Base-by-base conservation (phyloP, 345 rosid genomes). In the Barbarea vulgaris region DNA sequence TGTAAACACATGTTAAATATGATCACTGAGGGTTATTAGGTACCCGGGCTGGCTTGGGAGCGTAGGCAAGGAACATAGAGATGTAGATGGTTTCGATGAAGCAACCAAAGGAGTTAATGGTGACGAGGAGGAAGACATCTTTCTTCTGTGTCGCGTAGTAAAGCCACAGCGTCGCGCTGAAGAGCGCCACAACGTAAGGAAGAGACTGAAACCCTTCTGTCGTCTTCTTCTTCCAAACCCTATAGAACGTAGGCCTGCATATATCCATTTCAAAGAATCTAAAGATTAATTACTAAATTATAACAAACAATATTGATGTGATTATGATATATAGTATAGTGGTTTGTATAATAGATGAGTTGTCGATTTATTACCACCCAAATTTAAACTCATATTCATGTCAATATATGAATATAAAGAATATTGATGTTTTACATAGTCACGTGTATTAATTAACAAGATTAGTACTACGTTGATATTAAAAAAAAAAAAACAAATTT, bases 161-260 rank as follows among this genome's bases (percentile, higher is more conserved):
- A 18, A 87, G 63, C 95, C 95, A 89, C 14, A 87, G 81, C 82
- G 80, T 79, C 3, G 87, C 78, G 66, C 92, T 86, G 47, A 84
- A 68, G 9, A 82, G 77, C 12, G 85, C 85, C 15, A 77, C 84
- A 17, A 86, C 81, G n/a, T 89, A 89, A 3, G 95, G 95, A 25
- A 89, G 11, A 11, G 87, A 87, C 4, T 87, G 83, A 37, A 87
- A 89, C 53, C 92, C 87, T 79, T 89, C 92, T 0, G 87, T 86
- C 22, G 89, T 82, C 78, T 85, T 87, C 82, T 79, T 86, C 76
- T 60, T 86, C 33, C 73, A 83, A 22, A 89, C 78, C 77, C 92
- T 74, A 52, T 73, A 44, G 76, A 87, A 89, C 31, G 95, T 89
- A 3, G 84, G 85, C 58, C 95, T 89, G 80, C 69, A 64, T 27